phyloP scores from a whole-genome alignment of 352 stramenopile species.

The Phytophthora agathidicida region DNA sequence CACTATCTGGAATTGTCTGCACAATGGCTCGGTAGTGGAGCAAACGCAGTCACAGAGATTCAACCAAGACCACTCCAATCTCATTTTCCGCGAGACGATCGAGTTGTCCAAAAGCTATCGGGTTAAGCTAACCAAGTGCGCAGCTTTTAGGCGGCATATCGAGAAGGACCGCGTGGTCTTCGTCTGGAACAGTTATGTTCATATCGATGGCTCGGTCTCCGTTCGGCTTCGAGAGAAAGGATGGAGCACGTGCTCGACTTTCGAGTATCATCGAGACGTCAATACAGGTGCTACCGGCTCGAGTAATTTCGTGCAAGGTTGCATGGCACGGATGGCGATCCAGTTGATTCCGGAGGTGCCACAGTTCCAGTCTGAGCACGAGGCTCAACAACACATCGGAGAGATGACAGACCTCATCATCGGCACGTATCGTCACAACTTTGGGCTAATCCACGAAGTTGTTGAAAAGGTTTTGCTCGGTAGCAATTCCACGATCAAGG shows the following conservation, averaged over 20 bases:
- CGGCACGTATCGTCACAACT: conserved; percentile 30
- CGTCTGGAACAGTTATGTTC: conserved; percentile 35
- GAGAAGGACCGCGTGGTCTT: conserved; percentile 35
- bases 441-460: conserved; percentile 24
- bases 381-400: conserved; percentile 28
- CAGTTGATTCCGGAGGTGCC: conserved; percentile 32
- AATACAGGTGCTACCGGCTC: conserved; percentile 7
- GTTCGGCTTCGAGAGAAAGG: conserved; percentile 38
- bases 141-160: conserved; percentile 29
- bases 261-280: conserved; percentile 30
- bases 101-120: conserved; percentile 19
- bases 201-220: conserved; percentile 32
- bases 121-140: conserved; percentile 24
- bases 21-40: conserved; percentile 4
- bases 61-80: conserved; percentile 27
- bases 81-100: conserved; percentile 28
- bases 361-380: conserved; percentile 18
- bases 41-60: conserved; percentile 4
- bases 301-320: conserved; percentile 15
- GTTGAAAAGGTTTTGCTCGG: conserved; percentile 22
- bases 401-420: conserved; percentile 37
- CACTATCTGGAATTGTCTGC: conserved; percentile 27
- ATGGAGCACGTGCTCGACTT: conserved; percentile 31
- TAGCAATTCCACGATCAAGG: neutral
- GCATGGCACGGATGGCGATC: conserved; percentile 26